Percentiles rank a stretch among this genome's conserved stretches.
phyloP scores from a whole-genome alignment of 768 basidiomycete genomes.

The Royoungia palumana region DNA sequence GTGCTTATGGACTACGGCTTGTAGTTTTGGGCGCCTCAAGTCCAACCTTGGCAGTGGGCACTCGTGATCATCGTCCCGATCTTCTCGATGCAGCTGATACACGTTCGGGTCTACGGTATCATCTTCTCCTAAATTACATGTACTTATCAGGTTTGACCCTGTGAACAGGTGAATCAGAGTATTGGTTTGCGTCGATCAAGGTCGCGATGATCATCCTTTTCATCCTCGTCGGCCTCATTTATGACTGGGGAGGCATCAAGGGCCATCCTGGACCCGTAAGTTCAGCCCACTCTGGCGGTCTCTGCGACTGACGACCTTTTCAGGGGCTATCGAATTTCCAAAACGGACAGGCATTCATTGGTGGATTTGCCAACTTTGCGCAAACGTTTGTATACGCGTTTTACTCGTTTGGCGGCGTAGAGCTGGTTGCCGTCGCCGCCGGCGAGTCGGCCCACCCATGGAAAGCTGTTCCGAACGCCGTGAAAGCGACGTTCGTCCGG shows the following conservation, averaged over 20 bases:
- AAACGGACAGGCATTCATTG: slow-evolving; percentile 49
- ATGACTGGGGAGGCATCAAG: slow-evolving; percentile 58
- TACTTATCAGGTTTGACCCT: background rate
- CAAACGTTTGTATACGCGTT: slow-evolving; percentile 67
- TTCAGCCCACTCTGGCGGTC: background rate
- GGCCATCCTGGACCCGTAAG: slow-evolving; percentile 56
- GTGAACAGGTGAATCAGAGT: slow-evolving; percentile 52
- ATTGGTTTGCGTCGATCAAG: slow-evolving; percentile 65
- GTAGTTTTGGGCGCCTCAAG: slow-evolving; percentile 44
- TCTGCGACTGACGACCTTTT: background rate
- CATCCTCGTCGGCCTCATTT: slow-evolving; percentile 60
- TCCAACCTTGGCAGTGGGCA: slow-evolving; percentile 55
- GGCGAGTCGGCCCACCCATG: slow-evolving; percentile 64
- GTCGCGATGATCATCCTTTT: slow-evolving; percentile 60
- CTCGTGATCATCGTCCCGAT: slow-evolving; percentile 52
- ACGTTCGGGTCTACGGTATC: slow-evolving; percentile 54
- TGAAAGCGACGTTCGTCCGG: slow-evolving; percentile 66
- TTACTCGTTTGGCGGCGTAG: slow-evolving; percentile 67
- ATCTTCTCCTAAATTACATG: background rate
- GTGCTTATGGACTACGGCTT: background rate
- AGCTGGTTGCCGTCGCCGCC: slow-evolving; percentile 70
- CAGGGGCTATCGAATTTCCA: slow-evolving; percentile 53
- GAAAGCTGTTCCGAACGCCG: slow-evolving; percentile 59
- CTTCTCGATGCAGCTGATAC: slow-evolving; percentile 52
- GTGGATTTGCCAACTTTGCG: slow-evolving; percentile 50